These are phyloP conservation scores for Lecanicillium sp. DNA, from an alignment of 2,329 filamentous ascomycete genomes.

Conservation along the genomic window DNA sequence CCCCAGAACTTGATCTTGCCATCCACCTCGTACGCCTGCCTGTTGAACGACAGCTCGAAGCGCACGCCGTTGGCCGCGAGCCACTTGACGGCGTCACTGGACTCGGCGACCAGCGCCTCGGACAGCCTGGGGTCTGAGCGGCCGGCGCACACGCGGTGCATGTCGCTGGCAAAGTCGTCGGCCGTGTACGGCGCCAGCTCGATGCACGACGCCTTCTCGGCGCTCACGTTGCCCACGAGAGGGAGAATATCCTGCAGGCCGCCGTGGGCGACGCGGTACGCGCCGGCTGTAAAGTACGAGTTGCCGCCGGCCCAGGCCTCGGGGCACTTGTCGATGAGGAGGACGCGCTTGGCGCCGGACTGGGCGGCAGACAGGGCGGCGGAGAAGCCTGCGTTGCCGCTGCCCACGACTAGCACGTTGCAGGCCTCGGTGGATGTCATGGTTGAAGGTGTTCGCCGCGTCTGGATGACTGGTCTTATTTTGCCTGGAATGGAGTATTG, in stretches of 20 bases:
- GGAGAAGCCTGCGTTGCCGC: constrained; percentile 57
- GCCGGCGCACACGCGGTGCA: constrained; percentile 48
- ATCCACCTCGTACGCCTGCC: constrained; percentile 58
- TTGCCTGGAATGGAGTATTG: too few relatives aligned
- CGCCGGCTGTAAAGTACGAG: constrained; percentile 57
- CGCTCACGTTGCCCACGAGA: constrained; percentile 50
- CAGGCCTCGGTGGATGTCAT: constrained; percentile 1
- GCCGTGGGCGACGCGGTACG: constrained; percentile 48
- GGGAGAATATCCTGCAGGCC: constrained; percentile 52
- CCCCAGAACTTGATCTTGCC: constrained; percentile 60
- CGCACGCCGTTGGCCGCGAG: constrained; percentile 43
- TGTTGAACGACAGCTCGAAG: constrained; percentile 55
- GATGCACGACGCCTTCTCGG: constrained; percentile 37
- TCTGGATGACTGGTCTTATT: too few relatives aligned
- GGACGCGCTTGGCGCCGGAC: constrained; percentile 32
- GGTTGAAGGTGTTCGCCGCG: too few relatives aligned
- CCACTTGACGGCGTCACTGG: constrained; percentile 45
- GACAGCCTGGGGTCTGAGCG: constrained; percentile 43
- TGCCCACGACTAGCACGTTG: constrained; percentile 48
- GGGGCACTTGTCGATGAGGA: constrained; percentile 55
- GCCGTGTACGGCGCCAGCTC: constrained; percentile 51
- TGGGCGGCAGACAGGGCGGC: constrained; percentile 50
- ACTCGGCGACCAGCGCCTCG: constrained; percentile 41
- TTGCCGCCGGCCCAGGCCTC: constrained; percentile 55
- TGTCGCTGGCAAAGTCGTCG: constrained; percentile 46